Evolutionary conservation across 83 land plant species (phyloP), one percentile per base, ranked within the genome.

Genomic region (Diphasiastrum complanatum): DNA sequence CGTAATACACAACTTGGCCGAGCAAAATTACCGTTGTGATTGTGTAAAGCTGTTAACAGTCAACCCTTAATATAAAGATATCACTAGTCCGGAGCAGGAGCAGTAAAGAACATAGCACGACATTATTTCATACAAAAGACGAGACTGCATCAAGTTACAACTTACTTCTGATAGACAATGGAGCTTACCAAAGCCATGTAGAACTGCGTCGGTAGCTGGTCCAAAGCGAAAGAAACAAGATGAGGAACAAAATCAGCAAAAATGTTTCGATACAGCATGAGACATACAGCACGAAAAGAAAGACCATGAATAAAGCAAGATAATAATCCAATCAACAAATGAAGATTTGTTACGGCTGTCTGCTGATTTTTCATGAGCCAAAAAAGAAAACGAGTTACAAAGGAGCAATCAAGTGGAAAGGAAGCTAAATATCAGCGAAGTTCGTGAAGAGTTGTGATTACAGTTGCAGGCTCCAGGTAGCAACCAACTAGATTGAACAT

Each of bases 381-480:
- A 48, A 24, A 48, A 18, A 48, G 18, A 6, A 18, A 48, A 18
- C 6, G 51, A 48, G 6, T n/a, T n/a, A 6, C 23, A 6, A 6
- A 18, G 18, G 6, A 48, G 51, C n/a, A n/a, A n/a, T n/a, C 33
- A 28, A 54, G 33, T 12, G 11, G 14, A 37, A 14, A 14, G 24
- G 23, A 36, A 20, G 22, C 8, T 32, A 32, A 27, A 4, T 25
- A 4, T 25, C 16, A 57, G 14, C 20, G 31, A 63, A 3, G 45
- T 55, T 5, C 23, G 66, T 20, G 49, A 57, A 23, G 27, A 66
- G 33, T 6, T 26, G 29, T 14, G 37, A 71, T 64, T 71, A 85
- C 96, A 30, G 96, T 85, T 6, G 85, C 84, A 30, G 96, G 96
- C 73, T 89, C 96, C 33, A 89, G 67, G 46, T 78, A 73, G 60